Base-by-base conservation (phyloP, 2,329 filamentous ascomycete species). In the Parastagonospora nodorum region DNA sequence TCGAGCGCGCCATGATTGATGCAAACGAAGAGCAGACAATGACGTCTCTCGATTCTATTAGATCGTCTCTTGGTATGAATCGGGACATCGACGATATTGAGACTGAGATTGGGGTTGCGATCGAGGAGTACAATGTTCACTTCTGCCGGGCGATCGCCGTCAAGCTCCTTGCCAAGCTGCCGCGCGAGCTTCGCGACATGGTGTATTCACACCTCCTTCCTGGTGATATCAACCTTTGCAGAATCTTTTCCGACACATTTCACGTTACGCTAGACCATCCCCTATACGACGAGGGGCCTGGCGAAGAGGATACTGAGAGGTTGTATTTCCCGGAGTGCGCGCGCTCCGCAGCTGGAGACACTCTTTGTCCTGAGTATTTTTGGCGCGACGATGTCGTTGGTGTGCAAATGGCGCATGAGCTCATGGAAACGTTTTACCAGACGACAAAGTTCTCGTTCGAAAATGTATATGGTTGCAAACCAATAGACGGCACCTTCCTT, bases 141-240 rank as follows among this genome's bases (percentile, higher is more conserved):
- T 12, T 35, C 32, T 35, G 32, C 12, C 32, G 12, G 12, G 7
- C 12, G 32, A 15, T 35, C 7, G 32, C 12, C 6, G 7, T 14
- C 15, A 5, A 35, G 12, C 9, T 35, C n/a, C 36, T 14, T 10
- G 36, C 14, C 12, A 48, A 3, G 16, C 24, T 48, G 14, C 39
- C 45, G 32, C 30, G 31, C 12, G 45, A 48, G 40, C 11, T 48
- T n/a, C 19, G 45, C 5, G 30, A 48, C n/a, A 42, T 48, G 38
- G 14, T 37, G 19, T 42, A 42, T 16, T 30, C 27, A 16, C 27
- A 48, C 15, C 31, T 42, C 6, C 16, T 29, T n/a, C 31, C 29
- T 9, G 19, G 11, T 16, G 27, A 46, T 30, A 9, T 46, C 11
- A 10, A 29, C n/a, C 14, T 45, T 5, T 31, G 8, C 2, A 5